Conservation (phyloP, 2,329 filamentous ascomycete genomes). For the Penicillium italicum region DNA sequence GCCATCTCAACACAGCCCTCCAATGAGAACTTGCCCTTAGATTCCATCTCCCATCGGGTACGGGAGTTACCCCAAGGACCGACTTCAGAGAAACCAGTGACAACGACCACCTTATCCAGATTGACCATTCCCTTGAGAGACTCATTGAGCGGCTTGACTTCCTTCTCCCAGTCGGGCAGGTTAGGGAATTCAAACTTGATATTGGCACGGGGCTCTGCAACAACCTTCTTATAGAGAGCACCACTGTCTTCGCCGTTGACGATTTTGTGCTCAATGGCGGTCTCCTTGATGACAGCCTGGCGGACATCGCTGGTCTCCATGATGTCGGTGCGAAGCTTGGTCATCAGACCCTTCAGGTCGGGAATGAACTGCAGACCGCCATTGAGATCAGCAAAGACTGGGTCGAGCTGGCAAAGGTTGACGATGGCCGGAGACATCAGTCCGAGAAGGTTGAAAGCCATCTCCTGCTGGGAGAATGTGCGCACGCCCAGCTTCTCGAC, state of each 20-base stretch:
- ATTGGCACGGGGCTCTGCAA: conserved; percentile 89
- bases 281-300: conserved; percentile 92
- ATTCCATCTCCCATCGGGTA: conserved; percentile 99
- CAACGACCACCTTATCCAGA: conserved; percentile 94
- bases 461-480: conserved; percentile 98
- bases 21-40: conserved; percentile 90
- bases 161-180: conserved; percentile 85
- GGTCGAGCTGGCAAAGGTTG: conserved; percentile 91
- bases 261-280: conserved; percentile 91
- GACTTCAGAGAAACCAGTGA: conserved; percentile 86
- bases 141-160: conserved; percentile 82
- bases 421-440: conserved; percentile 93
- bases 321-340: conserved; percentile 85
- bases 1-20: conserved; percentile 99
- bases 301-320: conserved; percentile 93
- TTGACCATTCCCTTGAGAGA: conserved; percentile 97
- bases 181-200: conserved; percentile 95
- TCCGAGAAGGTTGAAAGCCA: conserved; percentile 97
- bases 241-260: conserved; percentile 93
- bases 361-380: conserved; percentile 97
- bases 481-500: conserved; percentile 95
- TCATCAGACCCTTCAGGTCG: conserved; percentile 92
- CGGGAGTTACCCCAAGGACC: conserved; percentile 94
- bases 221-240: conserved; percentile 89
- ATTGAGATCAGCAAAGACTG: conserved; percentile 95